A percentile compares a stretch with the other conserved stretches of the same genome.
Evolutionary conservation across 2,329 filamentous ascomycete species (phyloP).

Genomic region (Colletotrichum sp.): DNA sequence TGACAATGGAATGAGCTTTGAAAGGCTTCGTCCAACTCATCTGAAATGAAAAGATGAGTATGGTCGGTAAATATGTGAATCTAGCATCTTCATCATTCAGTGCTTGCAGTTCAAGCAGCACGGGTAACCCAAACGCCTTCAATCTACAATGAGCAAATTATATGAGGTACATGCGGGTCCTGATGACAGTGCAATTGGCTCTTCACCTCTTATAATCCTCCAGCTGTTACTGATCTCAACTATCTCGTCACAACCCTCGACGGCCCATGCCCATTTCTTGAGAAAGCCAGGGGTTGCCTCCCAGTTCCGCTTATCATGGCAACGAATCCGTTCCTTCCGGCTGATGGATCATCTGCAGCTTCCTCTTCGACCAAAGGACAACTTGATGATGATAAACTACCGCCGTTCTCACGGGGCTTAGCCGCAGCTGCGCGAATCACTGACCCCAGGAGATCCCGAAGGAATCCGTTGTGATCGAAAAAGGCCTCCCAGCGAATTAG

Average conservation of each 20-base stretch:
- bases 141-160: background rate
- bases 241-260: slow-evolving; percentile 25
- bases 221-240: slow-evolving; percentile 24
- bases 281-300: slow-evolving; percentile 28
- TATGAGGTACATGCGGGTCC: background rate
- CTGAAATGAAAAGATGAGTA: no score
- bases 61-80: no score
- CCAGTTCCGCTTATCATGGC: slow-evolving; percentile 25
- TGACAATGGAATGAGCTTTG: no score
- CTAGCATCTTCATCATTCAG: background rate
- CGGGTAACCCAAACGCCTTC: background rate
- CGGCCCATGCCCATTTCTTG: slow-evolving; percentile 25
- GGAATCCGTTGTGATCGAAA: slow-evolving; percentile 5
- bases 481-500: slow-evolving; percentile 4
- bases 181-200: background rate
- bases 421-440: background rate
- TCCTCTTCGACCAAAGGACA: background rate
- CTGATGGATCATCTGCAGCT: background rate
- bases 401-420: background rate
- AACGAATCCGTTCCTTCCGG: slow-evolving; percentile 22
- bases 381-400: background rate
- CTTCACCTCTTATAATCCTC: slow-evolving; percentile 25
- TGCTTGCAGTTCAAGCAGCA: background rate
- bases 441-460: slow-evolving; percentile 7
- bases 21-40: no score